Evolutionary conservation across 2,329 filamentous ascomycete species (phyloP).

Genomic region (Lachnellula subtilissima): DNA sequence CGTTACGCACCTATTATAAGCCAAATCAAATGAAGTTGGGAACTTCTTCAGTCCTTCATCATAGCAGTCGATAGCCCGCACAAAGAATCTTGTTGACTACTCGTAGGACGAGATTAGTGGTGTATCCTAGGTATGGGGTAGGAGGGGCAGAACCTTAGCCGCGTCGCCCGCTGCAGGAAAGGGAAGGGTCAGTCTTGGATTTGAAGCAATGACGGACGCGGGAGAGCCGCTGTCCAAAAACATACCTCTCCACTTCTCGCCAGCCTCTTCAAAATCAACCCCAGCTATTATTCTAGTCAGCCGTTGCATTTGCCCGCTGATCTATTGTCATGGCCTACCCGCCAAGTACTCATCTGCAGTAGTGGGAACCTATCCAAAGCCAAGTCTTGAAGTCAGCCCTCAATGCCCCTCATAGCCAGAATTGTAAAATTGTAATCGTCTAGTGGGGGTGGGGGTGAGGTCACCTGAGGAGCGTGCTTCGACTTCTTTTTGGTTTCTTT

Average conservation of each 20-base stretch:
- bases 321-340: slow-evolving; percentile 33
- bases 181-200: no score
- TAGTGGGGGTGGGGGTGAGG: not conserved
- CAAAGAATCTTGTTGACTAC: slow-evolving; percentile 45
- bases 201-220: no score
- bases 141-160: slow-evolving; percentile 41
- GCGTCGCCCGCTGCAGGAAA: slow-evolving; percentile 48
- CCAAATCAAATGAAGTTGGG: slow-evolving; percentile 62
- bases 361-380: slow-evolving; percentile 42
- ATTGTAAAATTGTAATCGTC: not conserved
- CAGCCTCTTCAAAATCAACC: slow-evolving; percentile 65
- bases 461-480: slow-evolving; percentile 27
- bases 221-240: no score
- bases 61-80: slow-evolving; percentile 62
- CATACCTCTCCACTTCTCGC: slow-evolving; percentile 64
- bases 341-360: slow-evolving; percentile 65
- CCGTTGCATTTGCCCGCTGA: not conserved
- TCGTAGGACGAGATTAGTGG: not conserved
- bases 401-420: not conserved
- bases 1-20: slow-evolving; percentile 65
- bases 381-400: not conserved
- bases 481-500: slow-evolving; percentile 39
- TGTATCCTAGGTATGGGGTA: slow-evolving; percentile 1
- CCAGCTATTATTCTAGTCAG: slow-evolving; percentile 42
- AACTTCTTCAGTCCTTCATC: slow-evolving; percentile 57